Conservation (phyloP, 225 moss, liverwort and hornwort genomes). For the Neckera pumila region DNA sequence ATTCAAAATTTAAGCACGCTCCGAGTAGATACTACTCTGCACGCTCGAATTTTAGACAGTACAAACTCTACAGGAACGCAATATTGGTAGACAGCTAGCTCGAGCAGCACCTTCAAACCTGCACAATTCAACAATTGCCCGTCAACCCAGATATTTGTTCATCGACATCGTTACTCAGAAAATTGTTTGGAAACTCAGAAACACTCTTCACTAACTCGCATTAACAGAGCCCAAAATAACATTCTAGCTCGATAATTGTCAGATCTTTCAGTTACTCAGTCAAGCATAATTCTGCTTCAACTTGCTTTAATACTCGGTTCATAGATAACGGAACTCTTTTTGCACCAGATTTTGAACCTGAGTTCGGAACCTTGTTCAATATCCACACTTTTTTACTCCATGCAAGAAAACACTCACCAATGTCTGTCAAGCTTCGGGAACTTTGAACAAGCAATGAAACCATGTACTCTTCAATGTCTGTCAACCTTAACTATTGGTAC, state of each 20-base stretch:
- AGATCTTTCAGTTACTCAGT: not conserved
- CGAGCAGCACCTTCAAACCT: not conserved
- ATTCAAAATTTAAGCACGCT: not conserved
- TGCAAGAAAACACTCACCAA: not conserved
- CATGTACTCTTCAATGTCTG: not conserved
- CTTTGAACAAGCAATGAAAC: not conserved
- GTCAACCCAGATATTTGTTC: not conserved
- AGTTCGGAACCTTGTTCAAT: not conserved
- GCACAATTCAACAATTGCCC: not conserved
- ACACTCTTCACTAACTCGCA: not conserved
- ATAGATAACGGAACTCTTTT: not conserved
- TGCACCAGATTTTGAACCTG: not conserved
- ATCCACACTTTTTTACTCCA: not conserved
- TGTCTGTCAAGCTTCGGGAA: not conserved
- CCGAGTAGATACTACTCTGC: not conserved
- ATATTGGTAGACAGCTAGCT: not conserved
- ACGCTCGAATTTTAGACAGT: not conserved
- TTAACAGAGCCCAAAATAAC: not conserved
- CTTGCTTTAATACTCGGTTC: not conserved
- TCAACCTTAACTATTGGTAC: not conserved
- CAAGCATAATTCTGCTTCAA: not conserved
- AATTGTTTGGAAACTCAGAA: not conserved
- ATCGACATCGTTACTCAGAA: not conserved
- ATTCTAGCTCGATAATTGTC: no score
- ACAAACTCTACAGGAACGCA: not conserved